Percentiles rank a stretch among this genome's conserved stretches.
These are phyloP conservation scores for Leptographium radiaticola DNA, from an alignment of 2,329 filamentous ascomycete genomes.

Conservation along the genomic window DNA sequence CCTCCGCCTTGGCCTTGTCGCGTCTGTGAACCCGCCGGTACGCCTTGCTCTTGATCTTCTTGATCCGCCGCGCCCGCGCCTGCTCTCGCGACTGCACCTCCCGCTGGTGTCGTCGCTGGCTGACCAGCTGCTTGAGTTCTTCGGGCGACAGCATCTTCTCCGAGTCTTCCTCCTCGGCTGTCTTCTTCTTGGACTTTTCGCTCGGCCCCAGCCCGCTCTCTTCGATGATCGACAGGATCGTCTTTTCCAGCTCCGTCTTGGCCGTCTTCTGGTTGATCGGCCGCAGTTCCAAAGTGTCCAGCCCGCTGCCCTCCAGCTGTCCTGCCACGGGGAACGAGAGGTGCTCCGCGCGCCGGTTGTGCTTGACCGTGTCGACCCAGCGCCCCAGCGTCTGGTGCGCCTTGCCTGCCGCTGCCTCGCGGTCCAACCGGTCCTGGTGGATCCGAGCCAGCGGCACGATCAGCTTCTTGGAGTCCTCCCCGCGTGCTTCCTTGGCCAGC, in stretches of 20 bases:
- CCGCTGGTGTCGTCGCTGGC: constrained; percentile 64
- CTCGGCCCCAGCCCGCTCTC: constrained; percentile 62
- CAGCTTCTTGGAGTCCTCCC: constrained; percentile 46
- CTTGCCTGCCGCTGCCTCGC: constrained; percentile 73
- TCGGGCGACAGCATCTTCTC: constrained; percentile 47
- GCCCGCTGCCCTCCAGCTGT: constrained; percentile 47
- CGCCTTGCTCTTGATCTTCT: constrained; percentile 97
- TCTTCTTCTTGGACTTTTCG: constrained; percentile 29
- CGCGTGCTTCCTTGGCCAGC: constrained; percentile 49
- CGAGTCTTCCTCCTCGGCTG: constrained; percentile 20
- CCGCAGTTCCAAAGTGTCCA: constrained; percentile 41
- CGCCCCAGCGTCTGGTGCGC: constrained; percentile 81
- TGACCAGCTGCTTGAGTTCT: constrained; percentile 58
- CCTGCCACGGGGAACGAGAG: constrained; percentile 75
- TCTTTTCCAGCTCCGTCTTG: constrained; percentile 69
- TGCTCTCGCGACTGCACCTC: constrained; percentile 84
- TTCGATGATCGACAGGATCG: constrained; percentile 78
- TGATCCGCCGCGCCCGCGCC: constrained; percentile 78
- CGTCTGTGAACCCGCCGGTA: constrained; percentile 88
- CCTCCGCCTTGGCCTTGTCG: constrained; percentile 43
- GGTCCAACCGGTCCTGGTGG: constrained; percentile 75
- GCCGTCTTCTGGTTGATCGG: constrained; percentile 51
- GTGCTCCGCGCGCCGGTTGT: constrained; percentile 83
- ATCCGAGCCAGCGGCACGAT: constrained; percentile 72
- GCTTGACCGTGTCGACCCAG: constrained; percentile 92